A percentile compares a stretch with the other conserved stretches of the same genome.
Evolutionary conservation across 2,329 filamentous ascomycete genomes (phyloP).

Genomic region (Raffaelea albimanens): DNA sequence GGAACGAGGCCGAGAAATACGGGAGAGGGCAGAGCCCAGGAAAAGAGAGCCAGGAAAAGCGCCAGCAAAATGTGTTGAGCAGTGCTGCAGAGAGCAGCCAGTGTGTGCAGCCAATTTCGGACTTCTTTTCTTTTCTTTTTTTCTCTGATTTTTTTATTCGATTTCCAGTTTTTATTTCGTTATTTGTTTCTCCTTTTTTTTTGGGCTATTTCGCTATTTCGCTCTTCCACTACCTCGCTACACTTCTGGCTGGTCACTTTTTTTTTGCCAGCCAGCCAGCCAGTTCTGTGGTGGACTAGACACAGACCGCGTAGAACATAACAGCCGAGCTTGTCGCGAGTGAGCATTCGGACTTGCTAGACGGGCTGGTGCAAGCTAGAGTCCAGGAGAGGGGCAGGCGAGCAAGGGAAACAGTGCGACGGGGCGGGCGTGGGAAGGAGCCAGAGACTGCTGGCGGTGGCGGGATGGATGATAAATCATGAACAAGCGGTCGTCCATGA

Average conservation of each 20-base stretch:
- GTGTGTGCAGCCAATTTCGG: background rate
- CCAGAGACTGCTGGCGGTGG: background rate
- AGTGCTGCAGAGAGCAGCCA: too few relatives aligned
- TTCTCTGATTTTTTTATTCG: background rate
- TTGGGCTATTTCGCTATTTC: too few relatives aligned
- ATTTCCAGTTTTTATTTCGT: background rate
- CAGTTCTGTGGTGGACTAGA: background rate
- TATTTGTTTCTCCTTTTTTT: background rate
- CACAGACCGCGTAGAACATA: constrained; percentile 1
- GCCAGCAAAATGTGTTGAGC: too few relatives aligned
- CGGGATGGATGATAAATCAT: constrained; percentile 9
- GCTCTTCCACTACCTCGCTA: too few relatives aligned
- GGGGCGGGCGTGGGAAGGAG: background rate
- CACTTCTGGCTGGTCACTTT: too few relatives aligned
- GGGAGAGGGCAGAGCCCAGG: too few relatives aligned
- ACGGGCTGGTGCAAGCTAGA: background rate
- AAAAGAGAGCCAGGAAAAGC: too few relatives aligned
- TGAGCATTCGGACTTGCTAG: background rate
- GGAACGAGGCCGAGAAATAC: too few relatives aligned
- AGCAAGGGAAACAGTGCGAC: too few relatives aligned
- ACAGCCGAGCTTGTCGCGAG: constrained; percentile 8
- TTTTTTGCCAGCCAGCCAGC: too few relatives aligned
- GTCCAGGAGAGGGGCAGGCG: too few relatives aligned
- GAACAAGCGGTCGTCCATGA: background rate
- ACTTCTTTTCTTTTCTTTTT: background rate